Base-by-base conservation (phyloP, 1,139 yeast species). In the Candida anutae region DNA sequence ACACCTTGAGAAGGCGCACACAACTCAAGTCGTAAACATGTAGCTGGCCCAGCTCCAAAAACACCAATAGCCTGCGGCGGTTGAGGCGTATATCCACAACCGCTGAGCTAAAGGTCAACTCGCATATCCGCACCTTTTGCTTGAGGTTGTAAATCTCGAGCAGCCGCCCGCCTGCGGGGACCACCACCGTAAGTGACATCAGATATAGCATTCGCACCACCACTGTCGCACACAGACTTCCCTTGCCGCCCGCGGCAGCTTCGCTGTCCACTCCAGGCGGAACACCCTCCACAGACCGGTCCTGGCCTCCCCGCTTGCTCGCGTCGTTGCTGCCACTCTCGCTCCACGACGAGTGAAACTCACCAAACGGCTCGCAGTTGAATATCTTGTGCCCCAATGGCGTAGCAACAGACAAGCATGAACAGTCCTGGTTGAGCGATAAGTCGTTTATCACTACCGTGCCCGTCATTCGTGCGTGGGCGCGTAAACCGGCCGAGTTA, bases 21-120 rank as follows among this genome's bases (percentile, higher is more conserved):
- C 82, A 78, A 37, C 81, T 75, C 37, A 81, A 70, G 47, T 81
- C 90, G 46, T 81, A 81, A 15, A 80, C 63, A 43, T 74, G 77
- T 8, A 81, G 70, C 37, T 79, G 81, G 27, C 79, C 84, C 21
- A 52, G 42, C 35, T 74, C 70, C 28, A 80, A 50, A 10, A 77
- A 58, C 13, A 79, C 82, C 26, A 79, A 62, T 36, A 81, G 52
- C 28, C 88, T 50, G 40, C 76, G 77, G 24, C 87, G 57, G 48
- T 80, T 81, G 58, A 81, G 64, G 36, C 72, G 70, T 13, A 80
- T 70, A 25, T 77, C 72, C 20, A 77, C 50, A 5, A 81, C 72
- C 11, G 67, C 60, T 6, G 75, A 68, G 1, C 84, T 80, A 43
- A 81, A 81, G 1, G 79, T 69, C 39, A 80, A 53, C 42, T 79